phyloP scores from a whole-genome alignment of 2,329 filamentous ascomycete species.

The Trichoderma simmonsii region DNA sequence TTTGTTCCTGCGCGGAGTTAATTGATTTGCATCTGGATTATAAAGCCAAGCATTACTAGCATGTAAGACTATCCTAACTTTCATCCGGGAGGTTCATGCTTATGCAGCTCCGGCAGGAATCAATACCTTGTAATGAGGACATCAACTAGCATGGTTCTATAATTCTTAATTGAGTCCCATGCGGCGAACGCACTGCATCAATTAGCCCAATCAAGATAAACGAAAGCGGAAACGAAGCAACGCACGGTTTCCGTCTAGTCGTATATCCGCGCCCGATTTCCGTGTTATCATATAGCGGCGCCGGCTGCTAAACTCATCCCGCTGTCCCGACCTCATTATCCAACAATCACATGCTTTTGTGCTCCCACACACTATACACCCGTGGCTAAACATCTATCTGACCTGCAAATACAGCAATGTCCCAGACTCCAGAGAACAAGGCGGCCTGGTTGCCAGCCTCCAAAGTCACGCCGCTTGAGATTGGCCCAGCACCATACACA shows the following conservation, averaged over 20 bases:
- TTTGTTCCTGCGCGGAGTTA: background rate
- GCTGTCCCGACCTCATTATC: background rate
- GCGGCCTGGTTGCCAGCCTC: background rate
- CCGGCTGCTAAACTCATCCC: background rate
- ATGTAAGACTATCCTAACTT: background rate
- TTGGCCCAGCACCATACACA: background rate
- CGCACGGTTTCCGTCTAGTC: background rate
- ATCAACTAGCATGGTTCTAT: background rate
- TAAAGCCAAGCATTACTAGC: background rate
- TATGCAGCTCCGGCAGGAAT: background rate
- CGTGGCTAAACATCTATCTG: background rate
- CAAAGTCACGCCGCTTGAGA: background rate
- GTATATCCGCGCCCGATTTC: background rate
- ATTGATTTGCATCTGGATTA: background rate
- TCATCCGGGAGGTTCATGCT: background rate
- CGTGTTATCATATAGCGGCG: background rate
- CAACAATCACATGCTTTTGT: background rate
- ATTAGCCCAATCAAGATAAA: background rate
- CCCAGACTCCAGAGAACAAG: background rate
- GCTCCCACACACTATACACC: background rate
- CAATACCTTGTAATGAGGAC: background rate
- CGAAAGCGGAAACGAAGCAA: background rate
- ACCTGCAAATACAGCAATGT: background rate
- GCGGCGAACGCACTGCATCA: background rate
- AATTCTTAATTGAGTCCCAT: background rate